These are phyloP conservation scores for Grammothele lineata DNA, from an alignment of 768 basidiomycete species.

Conservation along the genomic window DNA sequence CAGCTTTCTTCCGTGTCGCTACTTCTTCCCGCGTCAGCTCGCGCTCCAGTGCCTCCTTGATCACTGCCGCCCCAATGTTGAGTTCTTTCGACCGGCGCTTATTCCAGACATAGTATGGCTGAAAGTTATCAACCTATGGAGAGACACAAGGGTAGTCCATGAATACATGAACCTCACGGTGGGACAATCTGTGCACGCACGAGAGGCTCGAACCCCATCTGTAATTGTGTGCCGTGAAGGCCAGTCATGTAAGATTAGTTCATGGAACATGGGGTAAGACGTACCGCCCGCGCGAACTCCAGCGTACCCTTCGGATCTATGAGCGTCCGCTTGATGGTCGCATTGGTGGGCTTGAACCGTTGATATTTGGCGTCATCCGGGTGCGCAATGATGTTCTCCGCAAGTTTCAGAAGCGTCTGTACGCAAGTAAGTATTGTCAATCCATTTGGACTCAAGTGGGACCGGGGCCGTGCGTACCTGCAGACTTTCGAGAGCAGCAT, in stretches of 20 bases:
- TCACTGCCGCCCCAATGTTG: slow-evolving; percentile 56
- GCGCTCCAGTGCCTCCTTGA: slow-evolving; percentile 57
- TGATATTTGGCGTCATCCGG: slow-evolving; percentile 70
- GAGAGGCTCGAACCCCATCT: slow-evolving; percentile 75
- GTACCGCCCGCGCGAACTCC: slow-evolving; percentile 76
- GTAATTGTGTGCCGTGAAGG: neutral
- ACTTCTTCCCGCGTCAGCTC: slow-evolving; percentile 47
- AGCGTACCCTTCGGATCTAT: slow-evolving; percentile 69
- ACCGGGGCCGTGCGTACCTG: slow-evolving; percentile 58
- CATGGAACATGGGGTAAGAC: too few relatives aligned
- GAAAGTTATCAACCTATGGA: slow-evolving; percentile 60
- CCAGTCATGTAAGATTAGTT: neutral
- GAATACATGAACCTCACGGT: too few relatives aligned
- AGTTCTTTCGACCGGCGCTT: slow-evolving; percentile 49
- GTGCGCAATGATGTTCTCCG: slow-evolving; percentile 70
- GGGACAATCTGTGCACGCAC: slow-evolving; percentile 30
- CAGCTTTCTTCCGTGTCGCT: slow-evolving; percentile 40
- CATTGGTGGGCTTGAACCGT: slow-evolving; percentile 75
- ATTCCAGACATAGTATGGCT: slow-evolving; percentile 69
- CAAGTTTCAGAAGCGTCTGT: slow-evolving; percentile 63
- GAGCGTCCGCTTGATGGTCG: slow-evolving; percentile 57
- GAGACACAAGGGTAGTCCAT: neutral
- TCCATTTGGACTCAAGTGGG: neutral
- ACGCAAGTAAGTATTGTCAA: slow-evolving; percentile 3
- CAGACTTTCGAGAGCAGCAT: slow-evolving; percentile 55